These are phyloP conservation scores for Phalaenopsis hybrid DNA, from an alignment of 116 monocot genomes.

Conservation along the genomic window DNA sequence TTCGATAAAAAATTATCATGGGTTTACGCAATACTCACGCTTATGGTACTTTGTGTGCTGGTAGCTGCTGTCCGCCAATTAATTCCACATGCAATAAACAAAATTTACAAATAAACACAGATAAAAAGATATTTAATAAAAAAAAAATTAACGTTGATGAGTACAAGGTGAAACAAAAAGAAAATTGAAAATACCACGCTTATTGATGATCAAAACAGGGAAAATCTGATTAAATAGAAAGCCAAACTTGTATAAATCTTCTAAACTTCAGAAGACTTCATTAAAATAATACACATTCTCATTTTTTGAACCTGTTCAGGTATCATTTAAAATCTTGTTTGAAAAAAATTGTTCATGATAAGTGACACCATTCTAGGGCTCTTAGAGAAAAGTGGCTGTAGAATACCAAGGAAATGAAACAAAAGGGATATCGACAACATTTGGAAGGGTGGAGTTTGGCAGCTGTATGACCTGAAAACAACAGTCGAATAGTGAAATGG, in stretches of 20 bases:
- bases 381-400: too few species aligned
- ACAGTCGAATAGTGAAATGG: too few species aligned
- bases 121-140: not conserved
- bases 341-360: too few species aligned
- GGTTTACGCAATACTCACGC: constrained; percentile 43
- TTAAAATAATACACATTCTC: not conserved
- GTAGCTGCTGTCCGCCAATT: constrained; percentile 42
- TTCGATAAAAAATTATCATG: not conserved
- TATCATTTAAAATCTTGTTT: too few species aligned
- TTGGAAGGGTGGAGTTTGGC: too few species aligned
- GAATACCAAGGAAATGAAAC: too few species aligned
- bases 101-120: not conserved
- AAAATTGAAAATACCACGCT: not conserved
- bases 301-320: not conserved
- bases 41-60: constrained; percentile 94
- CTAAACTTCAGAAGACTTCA: not conserved
- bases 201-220: not conserved
- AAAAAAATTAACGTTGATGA: not conserved
- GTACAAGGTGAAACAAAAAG: not conserved
- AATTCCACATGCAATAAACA: constrained; percentile 23
- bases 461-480: too few species aligned
- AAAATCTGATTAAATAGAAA: not conserved
- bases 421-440: too few species aligned
- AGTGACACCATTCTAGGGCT: too few species aligned
- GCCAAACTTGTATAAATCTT: not conserved